Conservation (phyloP, 78 protist species). For the Diacronema lutheri region DNA sequence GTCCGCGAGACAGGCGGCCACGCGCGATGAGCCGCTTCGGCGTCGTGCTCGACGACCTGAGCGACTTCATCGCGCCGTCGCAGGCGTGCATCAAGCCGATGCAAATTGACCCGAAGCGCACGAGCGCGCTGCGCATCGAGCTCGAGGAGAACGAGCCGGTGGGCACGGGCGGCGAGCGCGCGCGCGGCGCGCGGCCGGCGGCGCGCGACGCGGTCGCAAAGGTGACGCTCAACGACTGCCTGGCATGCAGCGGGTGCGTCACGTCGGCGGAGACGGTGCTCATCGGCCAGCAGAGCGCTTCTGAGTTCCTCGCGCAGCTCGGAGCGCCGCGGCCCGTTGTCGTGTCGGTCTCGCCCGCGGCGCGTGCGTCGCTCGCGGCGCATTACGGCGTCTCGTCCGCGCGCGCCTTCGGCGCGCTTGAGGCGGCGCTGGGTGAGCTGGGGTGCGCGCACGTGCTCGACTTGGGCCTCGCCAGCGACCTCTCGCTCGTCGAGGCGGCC, state of each 20-base stretch:
- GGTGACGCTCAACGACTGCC: slow-evolving; percentile 86
- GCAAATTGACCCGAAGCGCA: neutral
- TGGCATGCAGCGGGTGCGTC: slow-evolving; percentile 96
- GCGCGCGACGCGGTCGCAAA: slow-evolving; percentile 54
- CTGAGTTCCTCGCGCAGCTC: slow-evolving; percentile 32
- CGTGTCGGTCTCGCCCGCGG: slow-evolving; percentile 78
- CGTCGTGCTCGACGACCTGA: slow-evolving; percentile 43
- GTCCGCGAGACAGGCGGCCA: too few species aligned
- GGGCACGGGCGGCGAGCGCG: too few species aligned
- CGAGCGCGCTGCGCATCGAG: neutral
- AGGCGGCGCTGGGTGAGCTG: neutral
- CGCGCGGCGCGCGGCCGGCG: neutral
- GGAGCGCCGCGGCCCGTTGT: slow-evolving; percentile 10
- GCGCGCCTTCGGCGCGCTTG: neutral
- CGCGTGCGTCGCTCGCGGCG: slow-evolving; percentile 79
- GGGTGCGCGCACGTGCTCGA: slow-evolving; percentile 62
- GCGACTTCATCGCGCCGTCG: slow-evolving; percentile 79
- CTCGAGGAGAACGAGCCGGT: neutral
- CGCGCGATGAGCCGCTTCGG: too few species aligned
- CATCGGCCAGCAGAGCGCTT: slow-evolving; percentile 75
- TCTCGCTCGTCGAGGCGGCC: slow-evolving; percentile 65
- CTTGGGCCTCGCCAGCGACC: slow-evolving; percentile 55
- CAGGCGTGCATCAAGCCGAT: slow-evolving; percentile 53
- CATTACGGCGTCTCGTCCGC: slow-evolving; percentile 38
- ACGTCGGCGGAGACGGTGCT: slow-evolving; percentile 94